These are phyloP conservation scores for Hirsutella minnesotensis DNA, from an alignment of 2,329 filamentous ascomycete genomes.

Conservation along the genomic window DNA sequence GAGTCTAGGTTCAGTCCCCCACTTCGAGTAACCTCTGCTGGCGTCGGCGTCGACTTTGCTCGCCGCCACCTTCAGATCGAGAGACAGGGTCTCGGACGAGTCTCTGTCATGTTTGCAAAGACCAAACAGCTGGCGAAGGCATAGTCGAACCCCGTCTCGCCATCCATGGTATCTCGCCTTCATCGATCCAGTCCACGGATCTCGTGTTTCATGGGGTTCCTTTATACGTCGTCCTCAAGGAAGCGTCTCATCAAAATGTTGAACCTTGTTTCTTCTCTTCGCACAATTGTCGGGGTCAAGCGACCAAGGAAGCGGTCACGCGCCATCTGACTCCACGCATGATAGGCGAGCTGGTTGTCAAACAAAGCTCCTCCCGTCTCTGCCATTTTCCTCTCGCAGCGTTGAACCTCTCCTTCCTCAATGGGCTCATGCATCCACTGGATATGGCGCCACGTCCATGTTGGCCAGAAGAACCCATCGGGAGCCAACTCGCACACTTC, in stretches of 20 bases:
- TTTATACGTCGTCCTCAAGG: conserved; percentile 6
- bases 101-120: too few species aligned
- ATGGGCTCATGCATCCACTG: conserved; percentile 8
- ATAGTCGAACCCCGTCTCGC: too few species aligned
- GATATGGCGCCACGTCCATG: conserved; percentile 7
- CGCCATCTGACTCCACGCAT: conserved; percentile 7
- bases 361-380: conserved; percentile 6
- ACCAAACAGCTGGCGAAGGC: too few species aligned
- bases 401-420: background rate
- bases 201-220: too few species aligned
- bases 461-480: conserved; percentile 9
- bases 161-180: too few species aligned
- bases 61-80: too few species aligned
- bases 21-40: too few species aligned
- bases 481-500: conserved; percentile 7
- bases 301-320: conserved; percentile 1
- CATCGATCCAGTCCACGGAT: too few species aligned
- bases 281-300: conserved; percentile 3
- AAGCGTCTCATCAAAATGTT: conserved; percentile 8
- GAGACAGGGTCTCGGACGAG: too few species aligned
- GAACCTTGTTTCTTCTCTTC: conserved; percentile 7
- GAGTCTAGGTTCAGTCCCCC: too few species aligned
- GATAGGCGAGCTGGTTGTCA: conserved; percentile 8
- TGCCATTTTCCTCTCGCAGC: conserved; percentile 4
- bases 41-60: too few species aligned